phyloP scores from a whole-genome alignment of 2,329 filamentous ascomycete species.

The Harringtonia lauricola region DNA sequence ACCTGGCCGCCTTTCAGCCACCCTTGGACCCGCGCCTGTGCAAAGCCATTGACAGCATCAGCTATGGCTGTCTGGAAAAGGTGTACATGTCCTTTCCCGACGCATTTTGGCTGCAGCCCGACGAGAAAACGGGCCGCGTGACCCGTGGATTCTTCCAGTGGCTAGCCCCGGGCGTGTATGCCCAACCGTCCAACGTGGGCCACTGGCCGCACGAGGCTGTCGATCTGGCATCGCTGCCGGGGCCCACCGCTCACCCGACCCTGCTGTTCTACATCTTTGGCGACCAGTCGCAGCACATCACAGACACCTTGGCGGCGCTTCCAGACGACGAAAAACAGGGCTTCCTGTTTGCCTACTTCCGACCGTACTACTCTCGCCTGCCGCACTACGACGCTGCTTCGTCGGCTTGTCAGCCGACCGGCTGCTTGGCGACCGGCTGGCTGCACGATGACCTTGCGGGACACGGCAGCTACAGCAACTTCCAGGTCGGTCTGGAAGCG shows the following conservation, averaged over 20 bases:
- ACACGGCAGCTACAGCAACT: conserved; percentile 75
- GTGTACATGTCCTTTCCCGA: conserved; percentile 59
- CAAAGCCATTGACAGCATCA: conserved; percentile 50
- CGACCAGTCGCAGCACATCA: conserved; percentile 45
- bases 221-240: conserved; percentile 59
- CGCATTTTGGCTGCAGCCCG: conserved; percentile 57
- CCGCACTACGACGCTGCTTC: conserved; percentile 49
- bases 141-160: conserved; percentile 65
- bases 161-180: conserved; percentile 55
- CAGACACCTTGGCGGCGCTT: conserved; percentile 29
- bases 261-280: conserved; percentile 76
- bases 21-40: conserved; percentile 44
- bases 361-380: conserved; percentile 66
- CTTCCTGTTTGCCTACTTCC: conserved; percentile 55
- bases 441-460: conserved; percentile 68
- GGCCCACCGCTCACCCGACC: conserved; percentile 56
- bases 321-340: conserved; percentile 7
- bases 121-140: conserved; percentile 23
- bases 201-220: conserved; percentile 68
- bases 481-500: conserved; percentile 61
- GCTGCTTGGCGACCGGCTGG: conserved; percentile 65
- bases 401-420: conserved; percentile 49
- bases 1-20: conserved; percentile 46
- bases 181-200: conserved; percentile 45
- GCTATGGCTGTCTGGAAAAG: conserved; percentile 58